These are phyloP conservation scores for Sporothrix pseudoabietina DNA, from an alignment of 2,329 filamentous ascomycete species.

Conservation along the genomic window DNA sequence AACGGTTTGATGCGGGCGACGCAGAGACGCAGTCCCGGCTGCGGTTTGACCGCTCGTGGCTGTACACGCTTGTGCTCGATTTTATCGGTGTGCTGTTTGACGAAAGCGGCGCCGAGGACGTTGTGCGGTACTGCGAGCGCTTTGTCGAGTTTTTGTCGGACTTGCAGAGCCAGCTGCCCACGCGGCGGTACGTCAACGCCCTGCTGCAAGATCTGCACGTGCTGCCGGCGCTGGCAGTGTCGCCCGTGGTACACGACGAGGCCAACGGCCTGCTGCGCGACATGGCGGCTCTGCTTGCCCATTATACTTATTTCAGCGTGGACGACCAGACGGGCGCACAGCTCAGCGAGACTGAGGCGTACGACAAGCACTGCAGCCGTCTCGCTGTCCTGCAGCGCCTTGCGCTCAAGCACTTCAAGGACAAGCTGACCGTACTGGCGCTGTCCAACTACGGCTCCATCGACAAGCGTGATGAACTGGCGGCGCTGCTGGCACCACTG, in stretches of 20 bases:
- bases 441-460: conserved; percentile 91
- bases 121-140: conserved; percentile 83
- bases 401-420: conserved; percentile 78
- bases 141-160: conserved; percentile 90
- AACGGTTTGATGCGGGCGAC: conserved; percentile 85
- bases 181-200: conserved; percentile 88
- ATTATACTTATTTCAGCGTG: conserved; percentile 86
- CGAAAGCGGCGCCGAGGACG: conserved; percentile 50
- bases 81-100: conserved; percentile 76
- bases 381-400: conserved; percentile 79
- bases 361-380: conserved; percentile 74
- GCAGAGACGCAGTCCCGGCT: conserved; percentile 75
- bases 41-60: conserved; percentile 90
- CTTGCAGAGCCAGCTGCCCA: conserved; percentile 89
- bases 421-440: conserved; percentile 87
- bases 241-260: conserved; percentile 74
- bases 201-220: conserved; percentile 84
- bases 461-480: conserved; percentile 75
- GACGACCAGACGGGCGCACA: conserved; percentile 87
- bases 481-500: conserved; percentile 71
- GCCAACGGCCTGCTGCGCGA: conserved; percentile 78
- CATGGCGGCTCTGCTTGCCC: conserved; percentile 74
- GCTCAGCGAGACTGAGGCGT: conserved; percentile 69
- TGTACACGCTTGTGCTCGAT: conserved; percentile 81
- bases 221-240: conserved; percentile 74